These are phyloP conservation scores for Angomonas deanei DNA, from an alignment of 208 protist species.

Conservation along the genomic window DNA sequence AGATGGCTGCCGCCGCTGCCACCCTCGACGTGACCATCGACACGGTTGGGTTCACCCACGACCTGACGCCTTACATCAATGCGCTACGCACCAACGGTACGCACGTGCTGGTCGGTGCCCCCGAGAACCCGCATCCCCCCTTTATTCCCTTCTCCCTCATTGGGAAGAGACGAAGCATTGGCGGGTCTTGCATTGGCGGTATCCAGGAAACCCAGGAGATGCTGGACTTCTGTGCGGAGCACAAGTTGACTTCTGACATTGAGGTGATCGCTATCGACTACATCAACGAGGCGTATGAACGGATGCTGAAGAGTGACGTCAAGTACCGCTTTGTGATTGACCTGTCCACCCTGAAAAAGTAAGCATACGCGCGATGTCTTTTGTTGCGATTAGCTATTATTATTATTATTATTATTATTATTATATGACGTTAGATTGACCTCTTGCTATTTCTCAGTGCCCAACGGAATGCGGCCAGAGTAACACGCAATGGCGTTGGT, in stretches of 20 bases:
- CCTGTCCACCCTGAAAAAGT: not conserved
- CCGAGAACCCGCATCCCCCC: slow-evolving; percentile 26
- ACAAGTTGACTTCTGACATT: not conserved
- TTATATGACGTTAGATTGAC: not conserved
- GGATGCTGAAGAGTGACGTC: slow-evolving; percentile 4
- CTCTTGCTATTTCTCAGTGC: too few species aligned
- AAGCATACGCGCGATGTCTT: not conserved
- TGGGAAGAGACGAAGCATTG: slow-evolving; percentile 12
- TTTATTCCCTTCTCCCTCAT: slow-evolving; percentile 21
- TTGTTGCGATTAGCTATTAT: not conserved
- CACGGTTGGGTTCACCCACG: slow-evolving; percentile 29
- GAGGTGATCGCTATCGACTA: slow-evolving; percentile 3
- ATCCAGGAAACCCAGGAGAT: slow-evolving; percentile 18
- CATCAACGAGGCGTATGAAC: slow-evolving; percentile 6
- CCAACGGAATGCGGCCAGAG: too few species aligned
- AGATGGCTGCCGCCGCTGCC: slow-evolving; percentile 17
- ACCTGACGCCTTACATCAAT: slow-evolving; percentile 27
- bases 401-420: not conserved
- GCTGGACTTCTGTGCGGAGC: slow-evolving; percentile 4
- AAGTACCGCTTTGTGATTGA: slow-evolving; percentile 8
- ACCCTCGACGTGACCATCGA: slow-evolving; percentile 38
- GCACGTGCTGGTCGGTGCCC: slow-evolving; percentile 30
- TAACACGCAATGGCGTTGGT: too few species aligned
- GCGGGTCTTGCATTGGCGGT: slow-evolving; percentile 42
- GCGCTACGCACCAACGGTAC: slow-evolving; percentile 22